A percentile compares a stretch with the other conserved stretches of the same genome.
phyloP scores from a whole-genome alignment of 2,329 filamentous ascomycete genomes.

The Colletotrichum neosansevieriae region DNA sequence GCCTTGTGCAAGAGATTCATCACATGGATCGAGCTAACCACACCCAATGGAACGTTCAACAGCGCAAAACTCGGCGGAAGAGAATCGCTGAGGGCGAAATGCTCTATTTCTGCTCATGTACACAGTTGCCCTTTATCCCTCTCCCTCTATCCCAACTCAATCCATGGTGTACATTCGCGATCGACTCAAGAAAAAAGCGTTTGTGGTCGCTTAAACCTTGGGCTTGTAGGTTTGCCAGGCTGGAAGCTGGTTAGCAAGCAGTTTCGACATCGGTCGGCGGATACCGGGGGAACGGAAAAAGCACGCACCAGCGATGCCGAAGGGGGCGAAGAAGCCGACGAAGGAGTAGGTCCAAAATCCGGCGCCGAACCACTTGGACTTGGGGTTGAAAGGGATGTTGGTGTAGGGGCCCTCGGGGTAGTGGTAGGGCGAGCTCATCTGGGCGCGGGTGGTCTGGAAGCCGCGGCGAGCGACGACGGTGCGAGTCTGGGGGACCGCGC shows the following conservation, averaged over 20 bases:
- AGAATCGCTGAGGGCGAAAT: constrained; percentile 40
- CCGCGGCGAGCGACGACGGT: constrained; percentile 85
- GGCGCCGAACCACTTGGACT: constrained; percentile 85
- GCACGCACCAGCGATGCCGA: constrained; percentile 72
- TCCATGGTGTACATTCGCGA: constrained; percentile 39
- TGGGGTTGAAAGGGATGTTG: constrained; percentile 98
- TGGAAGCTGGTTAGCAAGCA: constrained; percentile 47
- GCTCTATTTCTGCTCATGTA: constrained; percentile 51
- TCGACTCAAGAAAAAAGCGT: constrained; percentile 34
- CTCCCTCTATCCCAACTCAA: constrained; percentile 42
- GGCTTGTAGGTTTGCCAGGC: constrained; percentile 65
- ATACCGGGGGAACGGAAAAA: constrained; percentile 39
- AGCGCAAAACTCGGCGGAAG: neutral
- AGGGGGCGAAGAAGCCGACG: constrained; percentile 70
- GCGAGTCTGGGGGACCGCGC: constrained; percentile 72
- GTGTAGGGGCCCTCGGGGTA: constrained; percentile 95
- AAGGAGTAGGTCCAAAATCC: constrained; percentile 82
- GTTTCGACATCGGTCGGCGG: neutral
- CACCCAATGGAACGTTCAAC: neutral
- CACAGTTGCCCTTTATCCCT: constrained; percentile 45
- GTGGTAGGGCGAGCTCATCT: constrained; percentile 93
- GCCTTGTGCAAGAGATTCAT: no score
- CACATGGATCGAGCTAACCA: no score
- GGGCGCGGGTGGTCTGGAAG: constrained; percentile 91
- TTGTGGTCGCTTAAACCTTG: constrained; percentile 50